These are phyloP conservation scores for Colletotrichum sp. DNA, from an alignment of 2,329 filamentous ascomycete genomes.

Conservation along the genomic window DNA sequence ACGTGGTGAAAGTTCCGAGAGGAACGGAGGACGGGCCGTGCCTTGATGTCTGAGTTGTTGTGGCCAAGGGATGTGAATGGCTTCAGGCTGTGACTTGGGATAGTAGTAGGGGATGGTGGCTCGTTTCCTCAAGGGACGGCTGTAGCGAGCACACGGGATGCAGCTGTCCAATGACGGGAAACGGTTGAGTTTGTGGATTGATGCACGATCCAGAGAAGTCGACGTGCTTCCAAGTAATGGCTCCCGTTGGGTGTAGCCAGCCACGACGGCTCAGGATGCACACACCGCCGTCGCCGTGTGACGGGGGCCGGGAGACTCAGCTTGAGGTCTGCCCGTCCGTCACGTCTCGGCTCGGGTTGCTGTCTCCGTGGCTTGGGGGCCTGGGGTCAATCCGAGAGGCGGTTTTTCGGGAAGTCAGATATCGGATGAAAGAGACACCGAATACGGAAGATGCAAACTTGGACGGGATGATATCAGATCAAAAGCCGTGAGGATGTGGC, in stretches of 20 bases:
- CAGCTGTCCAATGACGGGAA: constrained; percentile 4
- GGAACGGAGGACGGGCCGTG: constrained; percentile 4
- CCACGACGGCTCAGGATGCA: not conserved
- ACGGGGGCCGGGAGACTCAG: not conserved
- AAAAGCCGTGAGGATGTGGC: not conserved
- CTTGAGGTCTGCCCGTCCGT: not conserved
- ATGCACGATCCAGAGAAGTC: not conserved
- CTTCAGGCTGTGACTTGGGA: not conserved
- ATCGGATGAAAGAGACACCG: not conserved
- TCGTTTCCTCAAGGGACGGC: not conserved
- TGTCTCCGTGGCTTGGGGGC: not conserved
- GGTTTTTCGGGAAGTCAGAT: not conserved
- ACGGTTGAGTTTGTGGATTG: not conserved
- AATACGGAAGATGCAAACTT: not conserved
- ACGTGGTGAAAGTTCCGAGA: constrained; percentile 5
- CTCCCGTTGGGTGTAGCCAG: not conserved
- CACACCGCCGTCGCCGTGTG: constrained; percentile 7
- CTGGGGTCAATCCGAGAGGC: not conserved
- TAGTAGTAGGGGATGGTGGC: not conserved
- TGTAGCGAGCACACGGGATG: constrained; percentile 10
- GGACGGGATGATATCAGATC: not conserved
- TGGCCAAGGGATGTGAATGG: not conserved
- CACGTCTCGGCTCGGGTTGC: constrained; percentile 1
- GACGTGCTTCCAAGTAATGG: not conserved
- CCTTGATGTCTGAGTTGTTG: not conserved